phyloP scores from a whole-genome alignment of 495 filamentous ascomycete genomes.

The Hypoxylon lienhwacheense region DNA sequence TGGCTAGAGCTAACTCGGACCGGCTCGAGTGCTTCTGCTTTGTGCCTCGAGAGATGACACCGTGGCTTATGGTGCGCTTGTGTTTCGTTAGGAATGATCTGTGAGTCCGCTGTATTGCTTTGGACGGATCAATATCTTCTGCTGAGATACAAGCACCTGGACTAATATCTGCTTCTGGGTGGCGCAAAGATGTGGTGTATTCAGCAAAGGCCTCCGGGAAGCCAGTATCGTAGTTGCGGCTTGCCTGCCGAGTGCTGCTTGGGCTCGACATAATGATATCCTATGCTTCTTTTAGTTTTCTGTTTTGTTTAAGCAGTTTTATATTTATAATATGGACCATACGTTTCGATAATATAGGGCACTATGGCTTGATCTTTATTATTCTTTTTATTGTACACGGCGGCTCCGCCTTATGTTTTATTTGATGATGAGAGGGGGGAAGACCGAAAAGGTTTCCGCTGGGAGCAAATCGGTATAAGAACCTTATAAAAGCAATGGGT shows the following conservation, averaged over 20 bases:
- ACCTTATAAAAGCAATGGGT: neutral
- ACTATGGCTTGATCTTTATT: conserved; percentile 1
- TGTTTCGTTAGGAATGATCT: conserved; percentile 37
- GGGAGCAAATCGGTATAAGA: neutral
- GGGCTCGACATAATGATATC: conserved; percentile 30
- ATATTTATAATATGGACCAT: too few species aligned
- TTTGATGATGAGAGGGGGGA: conserved; percentile 2
- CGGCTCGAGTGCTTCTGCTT: conserved; percentile 2
- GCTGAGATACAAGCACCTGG: conserved; percentile 37
- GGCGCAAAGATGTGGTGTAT: conserved; percentile 37
- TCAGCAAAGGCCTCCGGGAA: conserved; percentile 38
- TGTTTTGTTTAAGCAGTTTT: too few species aligned
- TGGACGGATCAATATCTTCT: conserved; percentile 37
- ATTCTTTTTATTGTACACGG: neutral
- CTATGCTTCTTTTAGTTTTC: conserved; percentile 15
- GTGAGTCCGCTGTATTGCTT: conserved; percentile 33
- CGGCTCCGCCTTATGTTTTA: conserved; percentile 4
- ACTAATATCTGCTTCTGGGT: conserved; percentile 35
- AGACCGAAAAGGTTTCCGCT: neutral
- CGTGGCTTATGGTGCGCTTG: conserved; percentile 30
- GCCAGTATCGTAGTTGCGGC: conserved; percentile 35
- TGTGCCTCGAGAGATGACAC: conserved; percentile 13
- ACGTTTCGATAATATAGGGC: neutral
- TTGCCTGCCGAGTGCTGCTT: conserved; percentile 32
- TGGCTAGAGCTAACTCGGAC: conserved; percentile 9